Base-by-base conservation (phyloP, 1,284 basidiomycete genomes). In the Tilletia setariae region DNA sequence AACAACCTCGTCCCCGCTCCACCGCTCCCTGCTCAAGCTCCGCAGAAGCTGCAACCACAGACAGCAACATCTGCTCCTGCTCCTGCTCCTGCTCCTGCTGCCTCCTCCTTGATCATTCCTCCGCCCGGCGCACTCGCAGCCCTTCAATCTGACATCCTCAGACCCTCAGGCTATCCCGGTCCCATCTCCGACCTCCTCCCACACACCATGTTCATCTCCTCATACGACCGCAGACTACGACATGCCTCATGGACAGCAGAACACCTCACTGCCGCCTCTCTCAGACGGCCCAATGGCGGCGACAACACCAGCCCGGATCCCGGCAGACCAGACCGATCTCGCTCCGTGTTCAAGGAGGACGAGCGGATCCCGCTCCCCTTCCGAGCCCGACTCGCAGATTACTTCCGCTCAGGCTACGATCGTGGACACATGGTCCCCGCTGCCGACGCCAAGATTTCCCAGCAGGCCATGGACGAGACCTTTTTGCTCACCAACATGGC, bases 181-280 rank as follows among this genome's bases (percentile, higher is more conserved):
- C 94, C 93, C 15, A 86, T 93, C 32, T 86, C 90, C 3, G 93
- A 97, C 83, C 83, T 90, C 13, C 86, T 96, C 51, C 86, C 89
- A 42, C 87, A 92, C 49, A 88, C 88, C 78, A 93, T 91, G 8
- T 96, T 95, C 80, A 89, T 91, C 28, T 89, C 92, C 2, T 91
- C 88, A 2, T 98, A 98, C 83, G 95, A 99, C 82, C 87, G 96
- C 64, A 86, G 92, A 13, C 84, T 94, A 68, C 86, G 92, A 28
- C 94, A 98, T 84, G 94, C 95, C 2, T 87, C 92, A 28, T 98
- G 96, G 94, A 97, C 94, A 0, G 93, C 92, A 4, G 93, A 95
- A 81, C 92, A 94, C 80, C 86, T 97, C 65, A 94, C 92, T 0
- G 87, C 89, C 3, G 87, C 90, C 1, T 90, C 82, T 1, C 69